Conservation (phyloP, 176 grass and related monocot species). For the Carex littledalei region DNA sequence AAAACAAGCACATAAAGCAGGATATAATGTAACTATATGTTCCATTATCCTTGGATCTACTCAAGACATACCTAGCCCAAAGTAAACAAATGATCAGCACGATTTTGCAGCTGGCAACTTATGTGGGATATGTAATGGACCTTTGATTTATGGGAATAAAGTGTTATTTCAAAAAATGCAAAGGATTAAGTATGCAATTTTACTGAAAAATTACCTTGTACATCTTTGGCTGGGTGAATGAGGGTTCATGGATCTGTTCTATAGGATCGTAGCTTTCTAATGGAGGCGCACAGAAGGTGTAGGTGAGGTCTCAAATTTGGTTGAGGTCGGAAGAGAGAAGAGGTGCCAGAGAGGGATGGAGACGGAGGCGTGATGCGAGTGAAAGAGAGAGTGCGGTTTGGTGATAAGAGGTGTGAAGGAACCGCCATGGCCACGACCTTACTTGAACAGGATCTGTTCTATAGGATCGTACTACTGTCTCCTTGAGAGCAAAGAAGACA, state of each 20-base stretch:
- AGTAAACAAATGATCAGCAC: neutral
- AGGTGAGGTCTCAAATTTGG: neutral
- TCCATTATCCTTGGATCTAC: neutral
- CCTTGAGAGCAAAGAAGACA: no score
- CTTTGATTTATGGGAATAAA: neutral
- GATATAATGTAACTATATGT: neutral
- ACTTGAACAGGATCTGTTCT: no score
- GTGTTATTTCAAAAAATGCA: neutral
- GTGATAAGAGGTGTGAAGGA: neutral
- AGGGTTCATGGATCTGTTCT: no score
- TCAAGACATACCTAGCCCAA: neutral
- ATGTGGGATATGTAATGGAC: neutral
- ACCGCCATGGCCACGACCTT: neutral
- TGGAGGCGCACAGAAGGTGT: conserved; percentile 1
- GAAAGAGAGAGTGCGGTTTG: neutral
- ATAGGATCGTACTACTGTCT: no score
- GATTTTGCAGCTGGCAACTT: neutral
- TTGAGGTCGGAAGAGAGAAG: neutral
- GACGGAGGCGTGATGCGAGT: neutral
- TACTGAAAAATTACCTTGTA: conserved; percentile 50
- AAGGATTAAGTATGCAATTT: neutral
- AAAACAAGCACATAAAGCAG: neutral
- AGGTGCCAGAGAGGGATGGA: neutral
- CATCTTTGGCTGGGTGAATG: conserved; percentile 98
- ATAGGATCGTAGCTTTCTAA: conserved; percentile 41